Percentiles rank a stretch among this genome's conserved stretches.
Evolutionary conservation across 2,329 filamentous ascomycete species (phyloP).

Genomic region (Periconia digitata): DNA sequence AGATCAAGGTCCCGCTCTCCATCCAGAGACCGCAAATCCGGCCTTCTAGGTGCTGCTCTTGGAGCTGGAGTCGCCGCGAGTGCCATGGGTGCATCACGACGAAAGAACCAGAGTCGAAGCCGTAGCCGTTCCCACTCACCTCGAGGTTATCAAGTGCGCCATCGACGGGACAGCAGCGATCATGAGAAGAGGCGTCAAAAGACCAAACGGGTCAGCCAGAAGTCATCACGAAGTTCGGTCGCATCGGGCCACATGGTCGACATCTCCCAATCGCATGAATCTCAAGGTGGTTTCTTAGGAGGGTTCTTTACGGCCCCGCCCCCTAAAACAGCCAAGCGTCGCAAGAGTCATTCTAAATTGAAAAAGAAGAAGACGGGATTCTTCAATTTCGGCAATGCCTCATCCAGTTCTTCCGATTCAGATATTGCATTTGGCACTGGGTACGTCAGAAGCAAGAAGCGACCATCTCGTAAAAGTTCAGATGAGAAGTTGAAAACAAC

Average conservation of each 20-base stretch:
- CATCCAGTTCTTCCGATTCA: slow-evolving; percentile 49
- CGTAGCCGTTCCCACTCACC: slow-evolving; percentile 42
- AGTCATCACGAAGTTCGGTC: slow-evolving; percentile 38
- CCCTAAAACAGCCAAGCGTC: slow-evolving; percentile 32
- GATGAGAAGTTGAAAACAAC: slow-evolving; percentile 51
- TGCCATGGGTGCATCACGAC: slow-evolving; percentile 35
- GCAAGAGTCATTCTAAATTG: slow-evolving; percentile 19
- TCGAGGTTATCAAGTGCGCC: slow-evolving; percentile 29
- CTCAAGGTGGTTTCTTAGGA: slow-evolving; percentile 47
- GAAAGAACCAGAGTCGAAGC: slow-evolving; percentile 31
- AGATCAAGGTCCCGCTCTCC: slow-evolving; percentile 43
- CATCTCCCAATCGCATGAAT: slow-evolving; percentile 60
- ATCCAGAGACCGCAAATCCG: slow-evolving; percentile 38
- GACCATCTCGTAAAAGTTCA: slow-evolving; percentile 41
- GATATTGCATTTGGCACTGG: slow-evolving; percentile 51
- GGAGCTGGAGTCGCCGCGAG: slow-evolving; percentile 44
- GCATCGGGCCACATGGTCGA: slow-evolving; percentile 65
- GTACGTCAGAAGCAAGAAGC: slow-evolving; percentile 29
- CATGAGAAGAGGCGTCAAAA: slow-evolving; percentile 29
- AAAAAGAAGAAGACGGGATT: slow-evolving; percentile 50
- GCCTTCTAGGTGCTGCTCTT: slow-evolving; percentile 40
- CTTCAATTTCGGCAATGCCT: slow-evolving; percentile 53
- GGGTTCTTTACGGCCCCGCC: slow-evolving; percentile 64
- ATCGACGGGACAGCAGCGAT: slow-evolving; percentile 33
- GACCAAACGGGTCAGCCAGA: slow-evolving; percentile 29